Evolutionary conservation across 495 filamentous ascomycete species (phyloP), one percentile per base, ranked within the genome.

Genomic region (Talaromyces trachyspermus): DNA sequence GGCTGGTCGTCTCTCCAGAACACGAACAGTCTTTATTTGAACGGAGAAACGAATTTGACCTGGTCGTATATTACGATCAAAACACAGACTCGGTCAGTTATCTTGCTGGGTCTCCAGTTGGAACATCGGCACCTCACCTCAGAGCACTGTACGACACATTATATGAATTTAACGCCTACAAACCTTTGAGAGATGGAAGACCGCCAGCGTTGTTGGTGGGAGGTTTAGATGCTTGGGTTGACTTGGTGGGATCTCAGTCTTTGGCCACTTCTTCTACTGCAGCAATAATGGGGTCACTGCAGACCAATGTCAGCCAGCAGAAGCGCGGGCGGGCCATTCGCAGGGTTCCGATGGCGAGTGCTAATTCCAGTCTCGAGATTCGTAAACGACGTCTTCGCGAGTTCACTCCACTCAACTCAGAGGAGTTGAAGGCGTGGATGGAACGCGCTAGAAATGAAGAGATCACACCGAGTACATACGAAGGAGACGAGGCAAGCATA

Each of bases 1-100:
- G 84, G 23, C 76, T 96, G 49, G 77, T 95, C 9, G 68, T 96
- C 7, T 85, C 84, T 2, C 88, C 92, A 5, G 70, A 85, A 17
- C 56, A 67, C 38, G 92, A 98, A 58, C 81, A 83, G 51, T 61
- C 69, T 1, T 66, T 88, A 14, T 94, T 95, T 50, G 81, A 86
- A 29, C 74, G 75, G 41, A 78, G 92, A 19, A 74, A 92, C 52
- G 76, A 85, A 51, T 95, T 82, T 56, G 89, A 95, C 55, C 58
- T 95, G 43, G 75, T 97, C 19, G 86, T 97, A 2, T 94, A 94
- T 55, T 94, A 97, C 60, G 89, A 99, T 59, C 78, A 88, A 54
- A 64, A 65, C 22, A 83, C 83, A 2, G 57, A 57, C 19, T 74
- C 85, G 54, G 69, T 70, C 47, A 65, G 61, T 35, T 80, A 68